Base-by-base conservation (phyloP, 2,329 filamentous ascomycete genomes). In the Pseudogymnoascus sp. region DNA sequence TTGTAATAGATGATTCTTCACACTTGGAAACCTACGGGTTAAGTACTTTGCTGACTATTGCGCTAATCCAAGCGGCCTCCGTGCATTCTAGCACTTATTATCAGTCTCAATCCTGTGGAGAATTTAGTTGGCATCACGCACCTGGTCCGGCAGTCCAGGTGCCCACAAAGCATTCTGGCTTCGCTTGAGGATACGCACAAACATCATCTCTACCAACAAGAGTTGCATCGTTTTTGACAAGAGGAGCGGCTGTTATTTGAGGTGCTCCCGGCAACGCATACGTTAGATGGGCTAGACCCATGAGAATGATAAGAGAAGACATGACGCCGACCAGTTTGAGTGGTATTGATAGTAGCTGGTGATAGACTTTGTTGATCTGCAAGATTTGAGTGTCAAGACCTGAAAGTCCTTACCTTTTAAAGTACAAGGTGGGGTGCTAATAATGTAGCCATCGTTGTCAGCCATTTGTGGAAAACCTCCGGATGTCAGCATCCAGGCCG, bases 101-200 rank as follows among this genome's bases (percentile, higher is more conserved):
- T 9, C n/a, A 53, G 25, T 28, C 3, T 33, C 12, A 3, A 18
- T 12, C n/a, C 11, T 33, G 30, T 33, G 25, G 5, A 6, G 9
- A 18, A 18, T 53, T 18, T 12, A 12, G 18, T 53, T 5, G 9
- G 8, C 2, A 33, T 8, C 8, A 14, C 25, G 25, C 43, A 53
- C 43, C 43, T 33, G 43, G 43, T 53, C 43, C 43, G n/a, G 25
- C 43, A 30, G 25, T 53, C 43, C 43, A 53, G 25, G 43, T 53
- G 43, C 43, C n/a, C 3, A 30, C 9, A 5, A 53, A 53, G 25
- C 43, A 53, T 53, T 53, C 43, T 33, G 43, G 12, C 28, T 33
- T n/a, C 43, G 25, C 33, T 33, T 53, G 25, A 25, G 22, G 22
- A 2, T n/a, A 9, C 25, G n/a, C 43, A 33, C 43, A 53, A 53